phyloP scores from a whole-genome alignment of 768 basidiomycete species.

The Boletus vermiculosoides region DNA sequence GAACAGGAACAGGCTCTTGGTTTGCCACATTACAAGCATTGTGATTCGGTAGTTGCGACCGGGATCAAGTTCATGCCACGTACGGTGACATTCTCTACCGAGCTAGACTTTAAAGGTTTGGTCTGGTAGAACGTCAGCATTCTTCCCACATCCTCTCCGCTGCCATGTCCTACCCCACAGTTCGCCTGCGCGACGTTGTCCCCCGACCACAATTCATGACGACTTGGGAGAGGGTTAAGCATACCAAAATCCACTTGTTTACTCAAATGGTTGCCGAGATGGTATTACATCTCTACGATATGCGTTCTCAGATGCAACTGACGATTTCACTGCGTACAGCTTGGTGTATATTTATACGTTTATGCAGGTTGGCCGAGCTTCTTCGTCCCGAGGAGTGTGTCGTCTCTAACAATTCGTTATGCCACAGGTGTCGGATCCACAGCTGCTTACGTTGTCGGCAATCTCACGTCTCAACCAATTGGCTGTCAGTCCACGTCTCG shows the following conservation, averaged over 20 bases:
- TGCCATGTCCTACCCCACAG: conserved; percentile 24
- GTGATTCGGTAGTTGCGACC: neutral
- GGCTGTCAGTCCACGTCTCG: conserved; percentile 45
- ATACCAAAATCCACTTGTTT: conserved; percentile 49
- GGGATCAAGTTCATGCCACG: neutral
- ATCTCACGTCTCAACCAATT: conserved; percentile 41
- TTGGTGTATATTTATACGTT: conserved; percentile 63
- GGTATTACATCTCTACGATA: conserved; percentile 33
- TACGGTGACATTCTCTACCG: neutral
- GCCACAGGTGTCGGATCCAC: conserved; percentile 52
- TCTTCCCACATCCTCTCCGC: neutral
- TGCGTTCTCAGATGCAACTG: neutral
- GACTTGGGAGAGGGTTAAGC: conserved; percentile 50
- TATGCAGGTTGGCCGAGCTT: conserved; percentile 40
- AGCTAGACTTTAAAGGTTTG: conserved; percentile 8
- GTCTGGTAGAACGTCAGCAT: neutral
- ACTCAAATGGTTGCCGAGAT: conserved; percentile 62
- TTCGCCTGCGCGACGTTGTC: conserved; percentile 44
- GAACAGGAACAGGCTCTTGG: conserved; percentile 6
- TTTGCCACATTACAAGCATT: neutral
- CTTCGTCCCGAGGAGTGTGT: neutral
- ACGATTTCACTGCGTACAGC: conserved; percentile 31
- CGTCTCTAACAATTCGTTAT: neutral
- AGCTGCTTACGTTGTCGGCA: conserved; percentile 48
- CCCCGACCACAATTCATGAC: conserved; percentile 39